Base-by-base conservation (phyloP, 805 yeast genomes). In the Candida morakotiae region DNA sequence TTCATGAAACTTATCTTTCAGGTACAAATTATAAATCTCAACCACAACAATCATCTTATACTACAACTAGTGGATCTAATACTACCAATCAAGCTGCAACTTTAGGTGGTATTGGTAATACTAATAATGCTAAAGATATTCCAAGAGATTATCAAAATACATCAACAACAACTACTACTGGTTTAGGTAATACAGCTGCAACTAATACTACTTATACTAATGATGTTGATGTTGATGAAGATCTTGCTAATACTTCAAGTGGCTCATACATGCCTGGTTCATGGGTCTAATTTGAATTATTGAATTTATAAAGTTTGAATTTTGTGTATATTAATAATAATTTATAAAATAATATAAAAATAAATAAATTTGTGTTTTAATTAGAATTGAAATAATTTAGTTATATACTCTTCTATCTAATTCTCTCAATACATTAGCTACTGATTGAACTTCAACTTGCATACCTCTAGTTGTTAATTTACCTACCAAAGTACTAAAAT, bases 371-470 rank as follows among this genome's bases (percentile, higher is more conserved):
- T n/a, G n/a, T 20, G 23, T 29, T 29, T 21, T 21, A 14, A 14
- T 28, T 28, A 8, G 16, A 18, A 19, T 8, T 20, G 15, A 13
- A 9, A 31, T n/a, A 7, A 6, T 11, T 37, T 55, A 74, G 43
- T 71, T 64, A 49, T 73, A 73, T 26, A 79, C 67, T 48, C 81
- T 69, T 52, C 85, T 71, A 57, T 88, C 96, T 52, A 88, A 66
- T 49, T 87, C 93, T 24, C 95, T 68, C 44, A 87, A 63, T 15
- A 87, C 88, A 49, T 83, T 83, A 21, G 93, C 95, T 23, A 88
- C 93, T 48, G 87, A 78, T 51, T 83, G 87, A n/a, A 85, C 95
- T 52, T 88, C 96, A 32, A 88, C 95, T 51, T 83, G 87, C 83
- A 85, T 84, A 3, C 95, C 96, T 44, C 83, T 68, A 1, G 94